Base-by-base conservation (phyloP, 2,329 filamentous ascomycete species). In the Aspergillus ochraceoroseus region DNA sequence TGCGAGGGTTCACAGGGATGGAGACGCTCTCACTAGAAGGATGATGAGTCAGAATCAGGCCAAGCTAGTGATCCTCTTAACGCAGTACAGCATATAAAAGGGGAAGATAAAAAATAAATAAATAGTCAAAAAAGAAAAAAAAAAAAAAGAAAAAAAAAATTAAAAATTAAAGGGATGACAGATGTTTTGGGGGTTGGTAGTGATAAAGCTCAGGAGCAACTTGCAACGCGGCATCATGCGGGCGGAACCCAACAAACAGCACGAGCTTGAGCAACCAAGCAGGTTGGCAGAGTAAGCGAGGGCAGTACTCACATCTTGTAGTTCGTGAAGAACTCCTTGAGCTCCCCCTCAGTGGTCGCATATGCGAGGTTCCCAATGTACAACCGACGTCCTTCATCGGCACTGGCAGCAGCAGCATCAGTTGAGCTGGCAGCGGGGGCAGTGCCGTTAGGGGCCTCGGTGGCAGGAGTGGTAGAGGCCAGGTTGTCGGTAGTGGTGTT, bases 281-380 rank as follows among this genome's bases (percentile, higher is more conserved):
- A 33, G 15, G 28, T 32, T 35, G 23, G 34, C 19, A 32, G 27
- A 38, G 22, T 25, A 15, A 29, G 32, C 9, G 28, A 37, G 8
- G 13, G 12, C 42, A 52, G n/a, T 28, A 86, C 90, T 80, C 80
- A 98, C 92, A 98, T 87, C 77, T 92, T 85, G 80, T 95, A 96
- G 73, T 83, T 86, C 80, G 92, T 90, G 85, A 98, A 98, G 81
- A 98, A 98, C 63, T 92, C 86, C 80, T 94, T 95, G 80, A 98
- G 87, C 83, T 95, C 88, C 84, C 86, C 92, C 86, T 96, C 92
- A 71, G 88, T 95, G 83, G 92, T 96, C 83, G 90, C 89, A 73
- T 98, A 98, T 65, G 92, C 92, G 82, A 98, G 86, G 80, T 98
- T 98, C 79, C 92, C 92, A 77, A 98, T 96, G 77, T 98, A 98